Conservation (phyloP, 306 rosid species). For the Cicer judaicum region DNA sequence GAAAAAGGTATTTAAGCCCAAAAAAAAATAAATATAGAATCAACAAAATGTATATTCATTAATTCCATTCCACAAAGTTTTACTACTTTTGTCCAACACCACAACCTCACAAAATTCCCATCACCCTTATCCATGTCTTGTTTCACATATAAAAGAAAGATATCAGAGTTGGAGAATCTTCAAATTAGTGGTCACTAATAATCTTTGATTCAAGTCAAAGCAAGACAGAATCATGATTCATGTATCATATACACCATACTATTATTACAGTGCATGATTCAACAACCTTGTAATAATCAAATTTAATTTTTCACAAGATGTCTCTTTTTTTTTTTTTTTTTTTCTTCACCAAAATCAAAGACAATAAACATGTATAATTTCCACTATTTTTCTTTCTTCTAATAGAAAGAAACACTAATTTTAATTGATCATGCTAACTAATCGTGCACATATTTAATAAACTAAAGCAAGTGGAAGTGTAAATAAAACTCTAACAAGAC, state of each 20-base stretch:
- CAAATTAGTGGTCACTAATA: conserved; percentile 38
- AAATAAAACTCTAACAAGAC: conserved; percentile 45
- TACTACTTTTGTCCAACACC: conserved; percentile 28
- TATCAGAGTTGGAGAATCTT: conserved; percentile 37
- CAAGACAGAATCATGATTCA: conserved; percentile 47
- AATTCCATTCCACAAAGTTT: conserved; percentile 26
- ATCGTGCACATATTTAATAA: conserved; percentile 43
- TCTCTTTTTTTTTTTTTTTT: conserved; percentile 45
- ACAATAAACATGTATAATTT: conserved; percentile 43
- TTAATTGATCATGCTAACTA: conserved; percentile 50
- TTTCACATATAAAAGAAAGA: neutral
- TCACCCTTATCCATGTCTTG: neutral
- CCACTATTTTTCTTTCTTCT: conserved; percentile 49
- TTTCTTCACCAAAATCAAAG: conserved; percentile 39
- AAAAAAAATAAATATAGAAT: neutral
- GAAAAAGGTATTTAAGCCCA: neutral
- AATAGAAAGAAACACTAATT: conserved; percentile 42
- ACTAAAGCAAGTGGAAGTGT: conserved; percentile 39
- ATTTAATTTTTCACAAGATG: conserved; percentile 50
- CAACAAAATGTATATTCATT: conserved; percentile 35
- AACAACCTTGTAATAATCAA: conserved; percentile 32
- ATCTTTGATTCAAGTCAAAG: conserved; percentile 27
- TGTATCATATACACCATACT: conserved; percentile 50
- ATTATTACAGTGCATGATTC: conserved; percentile 45
- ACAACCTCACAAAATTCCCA: neutral